phyloP scores from a whole-genome alignment of 148 eudicot genomes.

The Silene conica region DNA sequence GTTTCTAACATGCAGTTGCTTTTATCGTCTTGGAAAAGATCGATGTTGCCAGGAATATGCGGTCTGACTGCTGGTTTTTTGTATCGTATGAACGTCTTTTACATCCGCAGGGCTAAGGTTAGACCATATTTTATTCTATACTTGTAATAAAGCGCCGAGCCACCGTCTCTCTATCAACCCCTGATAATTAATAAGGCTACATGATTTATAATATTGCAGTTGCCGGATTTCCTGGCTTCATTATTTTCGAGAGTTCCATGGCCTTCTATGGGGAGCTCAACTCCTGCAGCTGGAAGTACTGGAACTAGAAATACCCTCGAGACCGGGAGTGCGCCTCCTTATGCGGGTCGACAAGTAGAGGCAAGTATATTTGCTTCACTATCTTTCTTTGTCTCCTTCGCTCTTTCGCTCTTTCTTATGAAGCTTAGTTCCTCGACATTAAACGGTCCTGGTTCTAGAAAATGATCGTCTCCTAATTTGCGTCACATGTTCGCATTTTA shows the following conservation, averaged over 20 bases:
- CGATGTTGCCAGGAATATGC: constrained; percentile 77
- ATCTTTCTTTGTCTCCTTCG: neutral
- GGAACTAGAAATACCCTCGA: constrained; percentile 53
- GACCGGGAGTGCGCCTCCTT: constrained; percentile 44
- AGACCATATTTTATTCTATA: neutral
- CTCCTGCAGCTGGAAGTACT: constrained; percentile 45
- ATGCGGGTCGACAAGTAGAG: constrained; percentile 64
- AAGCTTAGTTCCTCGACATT: too few species aligned
- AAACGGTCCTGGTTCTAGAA: too few species aligned
- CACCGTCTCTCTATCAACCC: too few species aligned
- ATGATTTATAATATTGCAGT: constrained; percentile 42
- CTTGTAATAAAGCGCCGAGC: too few species aligned
- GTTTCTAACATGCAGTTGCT: constrained; percentile 58
- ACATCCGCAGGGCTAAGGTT: constrained; percentile 81
- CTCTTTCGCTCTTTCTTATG: too few species aligned
- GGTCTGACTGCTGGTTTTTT: constrained; percentile 83
- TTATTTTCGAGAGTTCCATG: constrained; percentile 69
- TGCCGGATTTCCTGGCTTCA: constrained; percentile 69
- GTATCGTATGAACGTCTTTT: constrained; percentile 66
- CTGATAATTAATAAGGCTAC: neutral
- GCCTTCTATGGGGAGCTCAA: constrained; percentile 57
- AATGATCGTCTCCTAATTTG: too few species aligned
- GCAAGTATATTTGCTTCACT: constrained; percentile 38
- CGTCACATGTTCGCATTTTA: too few species aligned
- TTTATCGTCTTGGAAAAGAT: constrained; percentile 91